Conservation (phyloP, 106 monocot genomes). For the Dendrobium chrysotoxum region DNA sequence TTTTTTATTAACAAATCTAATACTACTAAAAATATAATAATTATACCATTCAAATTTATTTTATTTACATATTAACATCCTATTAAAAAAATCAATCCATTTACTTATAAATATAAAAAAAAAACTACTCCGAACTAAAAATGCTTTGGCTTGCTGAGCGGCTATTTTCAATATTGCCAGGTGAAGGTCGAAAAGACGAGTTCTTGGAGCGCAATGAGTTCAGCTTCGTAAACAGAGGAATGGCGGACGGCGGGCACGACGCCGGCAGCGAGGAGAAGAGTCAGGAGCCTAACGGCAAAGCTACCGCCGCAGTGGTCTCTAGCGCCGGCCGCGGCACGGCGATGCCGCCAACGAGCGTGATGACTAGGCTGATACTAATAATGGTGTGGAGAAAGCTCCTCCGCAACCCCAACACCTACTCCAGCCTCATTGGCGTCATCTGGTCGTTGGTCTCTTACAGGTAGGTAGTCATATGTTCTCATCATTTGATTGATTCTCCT, state of each 20-base stretch:
- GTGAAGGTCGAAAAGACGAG: slow-evolving; percentile 22
- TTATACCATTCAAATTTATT: too few relatives aligned
- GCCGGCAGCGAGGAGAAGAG: slow-evolving; percentile 5
- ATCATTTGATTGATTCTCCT: neutral
- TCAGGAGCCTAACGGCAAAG: slow-evolving; percentile 10
- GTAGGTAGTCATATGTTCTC: neutral
- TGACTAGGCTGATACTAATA: slow-evolving; percentile 65
- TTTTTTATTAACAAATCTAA: too few relatives aligned
- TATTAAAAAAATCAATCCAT: too few relatives aligned
- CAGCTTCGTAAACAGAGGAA: slow-evolving; percentile 7
- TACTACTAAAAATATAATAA: too few relatives aligned
- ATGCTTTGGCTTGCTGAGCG: too few relatives aligned
- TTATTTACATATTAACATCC: too few relatives aligned
- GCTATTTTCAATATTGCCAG: neutral
- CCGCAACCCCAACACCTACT: slow-evolving; percentile 72
- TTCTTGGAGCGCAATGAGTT: slow-evolving; percentile 33
- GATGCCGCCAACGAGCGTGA: slow-evolving; percentile 60
- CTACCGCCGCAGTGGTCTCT: neutral
- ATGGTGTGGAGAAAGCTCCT: slow-evolving; percentile 78
- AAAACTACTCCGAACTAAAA: too few relatives aligned
- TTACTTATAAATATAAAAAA: too few relatives aligned
- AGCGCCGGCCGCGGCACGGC: slow-evolving; percentile 14
- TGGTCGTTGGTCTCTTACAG: slow-evolving; percentile 62
- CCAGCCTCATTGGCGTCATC: slow-evolving; percentile 52
- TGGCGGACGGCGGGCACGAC: slow-evolving; percentile 3